Percentiles rank a stretch among this genome's conserved stretches.
These are phyloP conservation scores for Platanthera guangdongensis DNA, from an alignment of 106 monocot species.

Conservation along the genomic window DNA sequence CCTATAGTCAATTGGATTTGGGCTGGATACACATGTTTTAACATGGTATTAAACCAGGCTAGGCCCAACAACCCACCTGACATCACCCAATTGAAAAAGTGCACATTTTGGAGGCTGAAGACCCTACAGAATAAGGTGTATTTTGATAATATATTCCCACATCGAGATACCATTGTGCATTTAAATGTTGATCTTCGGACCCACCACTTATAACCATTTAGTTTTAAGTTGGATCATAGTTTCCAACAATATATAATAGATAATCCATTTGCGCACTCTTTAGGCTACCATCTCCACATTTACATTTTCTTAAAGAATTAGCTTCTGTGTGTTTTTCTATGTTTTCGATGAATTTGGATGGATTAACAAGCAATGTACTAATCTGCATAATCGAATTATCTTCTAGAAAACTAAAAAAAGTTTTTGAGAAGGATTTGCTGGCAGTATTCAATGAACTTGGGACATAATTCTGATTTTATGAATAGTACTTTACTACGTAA, in stretches of 20 bases:
- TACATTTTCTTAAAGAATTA: background rate
- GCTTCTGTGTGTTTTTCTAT: background rate
- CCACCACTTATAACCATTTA: too few relatives aligned
- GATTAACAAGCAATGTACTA: background rate
- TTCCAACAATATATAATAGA: background rate
- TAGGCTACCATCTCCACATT: background rate
- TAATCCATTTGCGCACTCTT: background rate
- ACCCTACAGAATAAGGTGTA: too few relatives aligned
- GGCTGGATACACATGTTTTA: too few relatives aligned
- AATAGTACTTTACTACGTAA: background rate
- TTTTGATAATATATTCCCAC: too few relatives aligned
- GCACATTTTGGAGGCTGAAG: too few relatives aligned
- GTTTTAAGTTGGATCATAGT: too few relatives aligned
- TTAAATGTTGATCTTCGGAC: too few relatives aligned
- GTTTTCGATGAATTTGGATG: background rate
- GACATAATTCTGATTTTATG: background rate
- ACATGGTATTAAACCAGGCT: too few relatives aligned
- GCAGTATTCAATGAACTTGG: background rate
- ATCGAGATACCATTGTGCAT: too few relatives aligned
- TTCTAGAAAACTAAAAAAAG: background rate
- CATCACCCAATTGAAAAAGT: too few relatives aligned
- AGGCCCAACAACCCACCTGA: too few relatives aligned
- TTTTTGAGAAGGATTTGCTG: background rate
- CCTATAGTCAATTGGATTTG: too few relatives aligned
- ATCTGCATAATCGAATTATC: background rate